Percentiles rank a stretch among this genome's conserved stretches.
Evolutionary conservation across 2,329 filamentous ascomycete species (phyloP).

Genomic region (Bimuria novae-zelandiae): DNA sequence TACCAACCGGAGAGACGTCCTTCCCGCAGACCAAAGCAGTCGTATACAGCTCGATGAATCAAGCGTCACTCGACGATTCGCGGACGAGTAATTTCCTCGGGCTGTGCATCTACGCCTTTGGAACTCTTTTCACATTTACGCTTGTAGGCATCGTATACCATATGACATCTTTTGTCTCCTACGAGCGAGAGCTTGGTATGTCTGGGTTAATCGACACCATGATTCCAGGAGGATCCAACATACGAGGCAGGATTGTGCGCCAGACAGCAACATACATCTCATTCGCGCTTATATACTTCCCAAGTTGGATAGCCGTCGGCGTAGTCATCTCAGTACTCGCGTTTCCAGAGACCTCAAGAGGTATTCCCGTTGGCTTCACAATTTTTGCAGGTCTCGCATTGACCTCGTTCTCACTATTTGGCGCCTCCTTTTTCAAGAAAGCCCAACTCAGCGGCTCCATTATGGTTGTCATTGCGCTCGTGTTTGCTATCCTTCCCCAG

Average conservation of each 20-base stretch:
- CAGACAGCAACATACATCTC: slow-evolving; percentile 28
- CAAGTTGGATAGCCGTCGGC: slow-evolving; percentile 29
- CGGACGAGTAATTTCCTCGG: slow-evolving; percentile 20
- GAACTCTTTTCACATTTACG: slow-evolving; percentile 26
- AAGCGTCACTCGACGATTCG: slow-evolving; percentile 14
- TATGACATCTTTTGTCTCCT: slow-evolving; percentile 30
- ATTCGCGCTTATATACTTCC: slow-evolving; percentile 33
- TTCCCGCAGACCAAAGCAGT: slow-evolving; percentile 18
- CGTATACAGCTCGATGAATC: slow-evolving; percentile 21
- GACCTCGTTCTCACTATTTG: slow-evolving; percentile 29
- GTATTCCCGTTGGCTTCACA: slow-evolving; percentile 24
- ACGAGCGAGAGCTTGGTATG: slow-evolving; percentile 33
- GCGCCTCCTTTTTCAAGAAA: slow-evolving; percentile 31
- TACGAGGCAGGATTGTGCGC: slow-evolving; percentile 23
- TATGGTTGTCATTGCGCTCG: slow-evolving; percentile 24
- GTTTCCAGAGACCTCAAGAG: slow-evolving; percentile 22
- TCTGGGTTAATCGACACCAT: slow-evolving; percentile 31
- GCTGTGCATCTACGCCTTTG: slow-evolving; percentile 25
- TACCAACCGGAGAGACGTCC: slow-evolving; percentile 5
- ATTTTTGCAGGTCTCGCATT: slow-evolving; percentile 30
- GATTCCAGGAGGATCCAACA: slow-evolving; percentile 28
- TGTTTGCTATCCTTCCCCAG: slow-evolving; percentile 27
- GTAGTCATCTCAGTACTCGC: slow-evolving; percentile 24
- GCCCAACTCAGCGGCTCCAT: slow-evolving; percentile 32
- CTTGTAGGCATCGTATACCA: slow-evolving; percentile 31